Evolutionary conservation across 1,284 basidiomycete genomes (phyloP), one percentile per base, ranked within the genome.

Genomic region (Blastosporella zonata): DNA sequence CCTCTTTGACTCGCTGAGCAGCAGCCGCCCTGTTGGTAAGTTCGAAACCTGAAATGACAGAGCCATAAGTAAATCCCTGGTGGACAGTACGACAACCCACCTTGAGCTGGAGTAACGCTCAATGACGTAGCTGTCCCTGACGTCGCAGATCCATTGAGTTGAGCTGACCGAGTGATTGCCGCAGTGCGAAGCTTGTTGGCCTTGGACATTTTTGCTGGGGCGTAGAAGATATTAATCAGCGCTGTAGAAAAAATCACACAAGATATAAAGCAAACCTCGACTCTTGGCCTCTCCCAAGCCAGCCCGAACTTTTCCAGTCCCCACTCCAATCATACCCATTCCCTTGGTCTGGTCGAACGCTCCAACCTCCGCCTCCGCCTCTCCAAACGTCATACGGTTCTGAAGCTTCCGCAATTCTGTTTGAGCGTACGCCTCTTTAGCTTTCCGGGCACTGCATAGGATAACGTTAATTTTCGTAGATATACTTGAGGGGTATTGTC

Each of bases 311-410:
- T 90, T 91, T 25, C 96, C 96, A 13, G 85, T 86, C 15, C 81
- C 73, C 44, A 77, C 79, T 38, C 93, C 93, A 55, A 98, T 92
- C 94, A 99, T 98, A 55, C 97, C 97, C 63, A 99, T 70, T 4
- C 97, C 97, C 69, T 94, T 90, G 9, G 92, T 94, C 75, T 98
- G 88, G 70, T 97, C 97, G 63, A 94, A 97, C 17, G 93, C 92
- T 31, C 93, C 94, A 18, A 94, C 88, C 68, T 99, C 97, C 62
- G 96, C 88, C 66, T 99, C 97, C 1, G 87, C 88, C 69, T 96
- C 88, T 47, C 97, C 97, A 61, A 99, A 99, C 55, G 81, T 85
- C 85, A 99, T 88, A 40, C 97, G 83, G 68, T 99, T 99, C 70
- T 97, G 94, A 59, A 97, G 75, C 71, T 99, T 99, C 56, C 93